Conservation (phyloP, 768 basidiomycete genomes). For the Podaxis rugospora region DNA sequence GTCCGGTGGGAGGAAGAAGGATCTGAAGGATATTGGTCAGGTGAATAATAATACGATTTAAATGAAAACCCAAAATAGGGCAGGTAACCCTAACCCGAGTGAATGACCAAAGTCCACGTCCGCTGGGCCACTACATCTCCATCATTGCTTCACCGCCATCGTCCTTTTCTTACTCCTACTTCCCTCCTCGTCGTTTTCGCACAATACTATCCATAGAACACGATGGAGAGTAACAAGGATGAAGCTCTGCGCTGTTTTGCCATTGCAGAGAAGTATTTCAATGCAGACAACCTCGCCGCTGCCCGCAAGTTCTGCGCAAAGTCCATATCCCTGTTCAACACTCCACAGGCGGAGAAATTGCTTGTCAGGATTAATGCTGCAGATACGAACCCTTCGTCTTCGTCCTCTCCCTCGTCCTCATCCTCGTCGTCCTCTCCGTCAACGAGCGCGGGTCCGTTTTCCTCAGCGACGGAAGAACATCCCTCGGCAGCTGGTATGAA, state of each 20-base stretch:
- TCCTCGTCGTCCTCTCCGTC: conserved; percentile 37
- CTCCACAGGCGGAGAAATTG: conserved; percentile 67
- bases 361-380: conserved; percentile 64
- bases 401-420: conserved; percentile 27
- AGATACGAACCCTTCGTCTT: conserved; percentile 32
- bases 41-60: not conserved
- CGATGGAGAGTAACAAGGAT: conserved; percentile 87
- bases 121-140: not conserved
- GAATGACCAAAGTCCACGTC: conserved; percentile 9
- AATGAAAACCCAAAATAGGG: not conserved
- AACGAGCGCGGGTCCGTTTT: conserved; percentile 26
- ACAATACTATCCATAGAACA: not conserved
- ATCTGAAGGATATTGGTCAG: not conserved
- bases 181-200: not conserved
- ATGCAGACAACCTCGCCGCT: conserved; percentile 65
- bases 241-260: conserved; percentile 79
- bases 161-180: not conserved
- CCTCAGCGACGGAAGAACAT: conserved; percentile 59
- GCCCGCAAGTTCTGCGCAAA: conserved; percentile 91
- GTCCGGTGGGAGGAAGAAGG: not conserved
- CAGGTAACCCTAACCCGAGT: conserved; percentile 15
- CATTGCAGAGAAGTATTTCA: conserved; percentile 74
- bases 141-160: conserved; percentile 5
- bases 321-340: conserved; percentile 77
- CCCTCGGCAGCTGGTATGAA: conserved; percentile 71